Evolutionary conservation across 2,329 filamentous ascomycete species (phyloP), one percentile per base, ranked within the genome.

Genomic region (Microdochium trichocladiopsis): DNA sequence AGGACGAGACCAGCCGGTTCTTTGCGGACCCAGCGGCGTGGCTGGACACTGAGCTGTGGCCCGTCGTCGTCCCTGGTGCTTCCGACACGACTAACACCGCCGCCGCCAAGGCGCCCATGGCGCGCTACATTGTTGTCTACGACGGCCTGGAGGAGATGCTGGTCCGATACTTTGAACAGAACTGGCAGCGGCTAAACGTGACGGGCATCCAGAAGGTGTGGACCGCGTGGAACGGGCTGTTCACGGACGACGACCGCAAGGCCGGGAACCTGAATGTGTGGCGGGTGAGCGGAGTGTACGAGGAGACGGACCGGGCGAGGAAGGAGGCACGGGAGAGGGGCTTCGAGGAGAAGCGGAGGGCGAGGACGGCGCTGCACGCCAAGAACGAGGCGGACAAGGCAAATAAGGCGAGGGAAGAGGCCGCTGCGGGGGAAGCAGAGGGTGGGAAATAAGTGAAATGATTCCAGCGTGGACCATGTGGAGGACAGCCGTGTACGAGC

Each of bases 1-100:
- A 87, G 16, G 92, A 96, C 66, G 93, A 99, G 73, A 92, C 91
- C 8, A 92, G 96, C 66, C 78, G 86, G 47, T 99, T 99, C 73
- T 97, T 96, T 69, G 79, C 74, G 10, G 68, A 87, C 55, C 82
- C 86, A 5, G 66, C 57, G 28, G 58, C 57, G 0, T 93, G 90
- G 61, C 63, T 92, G 25, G 58, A 69, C 53, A 58, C 66, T 47
- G 70, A 81, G 72, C 63, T 89, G 23, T 83, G 72, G 73, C 65
- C 76, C 47, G 54, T 60, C 0, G 54, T 53, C 23, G 57, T 55
- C 3, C 58, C 60, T 5, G 18, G 4, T 11, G 33, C 8, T 14
- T 33, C 28, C 28, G 28, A 14, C 28, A 33, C 8, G 6, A 18
- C 11, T 18, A 41, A 5, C n/a, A 18, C 11, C 41, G 6, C 3